Evolutionary conservation across 768 basidiomycete genomes (phyloP).

Genomic region (Clitopilus passeckerianus): DNA sequence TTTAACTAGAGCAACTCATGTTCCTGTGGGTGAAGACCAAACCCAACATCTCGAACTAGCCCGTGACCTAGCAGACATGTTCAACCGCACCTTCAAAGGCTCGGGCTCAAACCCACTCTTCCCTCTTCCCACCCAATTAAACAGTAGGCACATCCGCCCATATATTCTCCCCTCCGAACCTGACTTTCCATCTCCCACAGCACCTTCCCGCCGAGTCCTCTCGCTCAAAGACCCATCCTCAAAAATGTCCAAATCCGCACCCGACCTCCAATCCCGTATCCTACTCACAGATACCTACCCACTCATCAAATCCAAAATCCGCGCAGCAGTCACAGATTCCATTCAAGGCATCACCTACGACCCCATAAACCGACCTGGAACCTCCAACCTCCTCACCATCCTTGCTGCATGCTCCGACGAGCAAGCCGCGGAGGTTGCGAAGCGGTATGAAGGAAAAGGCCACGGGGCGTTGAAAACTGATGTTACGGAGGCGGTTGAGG

Average conservation of each 20-base stretch:
- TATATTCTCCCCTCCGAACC: background rate
- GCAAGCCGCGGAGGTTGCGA: conserved; percentile 38
- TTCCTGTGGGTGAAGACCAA: conserved; percentile 97
- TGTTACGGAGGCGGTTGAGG: conserved; percentile 70
- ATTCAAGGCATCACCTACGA: conserved; percentile 73
- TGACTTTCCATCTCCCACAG: conserved; percentile 29
- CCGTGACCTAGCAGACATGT: conserved; percentile 76
- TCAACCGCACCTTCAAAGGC: conserved; percentile 65
- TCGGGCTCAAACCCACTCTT: conserved; percentile 46
- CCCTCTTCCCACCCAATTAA: conserved; percentile 64
- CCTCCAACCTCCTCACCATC: conserved; percentile 77
- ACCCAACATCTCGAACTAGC: conserved; percentile 89
- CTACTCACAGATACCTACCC: conserved; percentile 70
- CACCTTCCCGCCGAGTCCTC: conserved; percentile 75
- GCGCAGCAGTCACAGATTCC: conserved; percentile 83
- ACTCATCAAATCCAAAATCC: conserved; percentile 67
- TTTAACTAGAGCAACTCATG: conserved; percentile 70
- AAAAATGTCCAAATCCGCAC: conserved; percentile 96
- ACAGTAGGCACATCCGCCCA: conserved; percentile 58
- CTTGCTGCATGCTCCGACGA: conserved; percentile 66
- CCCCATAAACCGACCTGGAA: conserved; percentile 73
- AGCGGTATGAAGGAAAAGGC: conserved; percentile 46
- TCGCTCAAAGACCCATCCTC: conserved; percentile 80
- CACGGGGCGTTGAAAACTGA: conserved; percentile 71
- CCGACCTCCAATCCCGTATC: conserved; percentile 75